Evolutionary conservation across 148 eudicot genomes (phyloP).

Genomic region (Arctostaphylos glauca): DNA sequence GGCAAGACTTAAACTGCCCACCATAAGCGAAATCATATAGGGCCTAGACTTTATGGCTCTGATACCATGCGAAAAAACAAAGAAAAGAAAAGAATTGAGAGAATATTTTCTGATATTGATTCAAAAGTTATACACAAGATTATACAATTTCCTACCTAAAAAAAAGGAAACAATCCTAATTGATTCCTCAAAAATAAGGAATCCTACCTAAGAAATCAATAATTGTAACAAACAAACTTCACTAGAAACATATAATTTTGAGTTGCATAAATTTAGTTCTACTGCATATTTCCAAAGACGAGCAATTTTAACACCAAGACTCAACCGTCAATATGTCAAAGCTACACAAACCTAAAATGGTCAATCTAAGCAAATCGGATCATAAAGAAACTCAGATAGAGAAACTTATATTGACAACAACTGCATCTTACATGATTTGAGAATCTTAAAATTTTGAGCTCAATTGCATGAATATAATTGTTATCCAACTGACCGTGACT

Average conservation of each 20-base stretch:
- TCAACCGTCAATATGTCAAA: neutral
- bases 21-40: no score
- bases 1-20: no score
- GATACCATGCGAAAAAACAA: no score
- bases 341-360: neutral
- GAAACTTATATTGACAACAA: neutral
- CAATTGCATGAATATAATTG: neutral
- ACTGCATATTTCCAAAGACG: neutral
- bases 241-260: neutral
- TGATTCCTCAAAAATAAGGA: no score
- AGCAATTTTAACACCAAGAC: neutral
- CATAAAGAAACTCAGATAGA: neutral
- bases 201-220: neutral
- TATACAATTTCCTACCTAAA: no score
- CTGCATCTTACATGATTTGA: neutral
- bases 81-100: no score
- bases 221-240: neutral
- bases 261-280: neutral
- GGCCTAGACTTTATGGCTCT: no score
- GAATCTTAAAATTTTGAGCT: neutral
- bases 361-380: neutral
- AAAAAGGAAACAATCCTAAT: no score
- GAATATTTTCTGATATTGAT: no score
- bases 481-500: conserved; percentile 60
- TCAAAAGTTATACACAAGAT: no score